Percentiles rank a stretch among this genome's conserved stretches.
phyloP scores from a whole-genome alignment of 768 basidiomycete species.

The Collybiopsis confluens region DNA sequence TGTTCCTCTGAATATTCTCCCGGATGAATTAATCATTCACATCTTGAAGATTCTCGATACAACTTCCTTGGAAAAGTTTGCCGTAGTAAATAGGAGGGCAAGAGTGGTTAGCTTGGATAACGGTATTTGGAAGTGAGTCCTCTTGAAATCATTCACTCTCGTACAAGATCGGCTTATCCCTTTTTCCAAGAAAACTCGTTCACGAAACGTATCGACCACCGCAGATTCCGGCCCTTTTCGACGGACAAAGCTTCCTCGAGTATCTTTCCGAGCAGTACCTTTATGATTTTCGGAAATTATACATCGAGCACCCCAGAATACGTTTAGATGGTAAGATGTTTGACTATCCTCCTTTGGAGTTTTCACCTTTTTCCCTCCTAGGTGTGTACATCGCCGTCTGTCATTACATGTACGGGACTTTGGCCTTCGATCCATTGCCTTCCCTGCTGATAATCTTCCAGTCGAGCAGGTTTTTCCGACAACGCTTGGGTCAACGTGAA shows the following conservation, averaged over 20 bases:
- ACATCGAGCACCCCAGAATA: slow-evolving; percentile 80
- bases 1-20: slow-evolving; percentile 54
- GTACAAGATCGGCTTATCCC: neutral
- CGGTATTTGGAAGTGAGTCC: slow-evolving; percentile 68
- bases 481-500: slow-evolving; percentile 86
- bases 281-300: slow-evolving; percentile 68
- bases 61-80: slow-evolving; percentile 74
- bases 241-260: slow-evolving; percentile 9
- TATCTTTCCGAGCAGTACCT: slow-evolving; percentile 5
- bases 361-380: no score
- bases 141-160: neutral
- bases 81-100: slow-evolving; percentile 65
- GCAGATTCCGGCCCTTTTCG: slow-evolving; percentile 55
- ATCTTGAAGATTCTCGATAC: slow-evolving; percentile 67
- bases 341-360: no score
- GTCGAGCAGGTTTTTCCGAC: slow-evolving; percentile 75
- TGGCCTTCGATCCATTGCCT: slow-evolving; percentile 8
- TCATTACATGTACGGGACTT: slow-evolving; percentile 71
- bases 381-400: slow-evolving; percentile 88
- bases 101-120: slow-evolving; percentile 67
- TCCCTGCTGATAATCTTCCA: slow-evolving; percentile 22
- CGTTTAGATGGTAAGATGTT: slow-evolving; percentile 66
- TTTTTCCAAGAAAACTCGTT: slow-evolving; percentile 57
- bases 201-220: slow-evolving; percentile 66
- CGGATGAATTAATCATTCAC: slow-evolving; percentile 70